phyloP scores from a whole-genome alignment of 805 yeast genomes.

The Lipomyces spencermartinsiae region DNA sequence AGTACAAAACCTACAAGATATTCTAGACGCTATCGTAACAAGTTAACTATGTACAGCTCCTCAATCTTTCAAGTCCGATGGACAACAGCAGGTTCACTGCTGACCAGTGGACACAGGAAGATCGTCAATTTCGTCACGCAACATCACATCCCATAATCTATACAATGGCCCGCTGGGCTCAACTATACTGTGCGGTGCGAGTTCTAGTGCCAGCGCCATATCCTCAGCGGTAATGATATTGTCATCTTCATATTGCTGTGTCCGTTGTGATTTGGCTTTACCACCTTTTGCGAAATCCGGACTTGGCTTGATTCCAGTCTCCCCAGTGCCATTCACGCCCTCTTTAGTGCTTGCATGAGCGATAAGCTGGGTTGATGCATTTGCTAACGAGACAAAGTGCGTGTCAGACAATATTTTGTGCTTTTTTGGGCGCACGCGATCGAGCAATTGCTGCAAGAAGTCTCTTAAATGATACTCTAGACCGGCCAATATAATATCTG shows the following conservation, averaged over 20 bases:
- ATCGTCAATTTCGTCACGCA: slow-evolving; percentile 47
- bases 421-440: slow-evolving; percentile 67
- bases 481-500: slow-evolving; percentile 81
- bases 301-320: background rate
- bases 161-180: slow-evolving; percentile 48
- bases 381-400: slow-evolving; percentile 9
- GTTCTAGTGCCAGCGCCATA: slow-evolving; percentile 44
- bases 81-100: background rate
- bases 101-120: background rate
- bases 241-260: slow-evolving; percentile 46
- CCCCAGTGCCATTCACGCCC: background rate
- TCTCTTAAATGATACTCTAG: slow-evolving; percentile 79
- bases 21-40: background rate
- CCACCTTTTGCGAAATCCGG: background rate
- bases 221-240: slow-evolving; percentile 47
- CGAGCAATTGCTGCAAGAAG: slow-evolving; percentile 75
- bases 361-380: background rate
- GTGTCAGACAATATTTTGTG: slow-evolving; percentile 45
- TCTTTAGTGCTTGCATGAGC: background rate
- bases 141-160: slow-evolving; percentile 45
- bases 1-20: background rate
- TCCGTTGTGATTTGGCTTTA: background rate
- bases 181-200: slow-evolving; percentile 47
- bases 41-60: background rate
- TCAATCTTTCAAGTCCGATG: background rate